Evolutionary conservation across 1,284 basidiomycete genomes (phyloP), one percentile per base, ranked within the genome.

Genomic region (Microbotryum lychnidis-dioicae): DNA sequence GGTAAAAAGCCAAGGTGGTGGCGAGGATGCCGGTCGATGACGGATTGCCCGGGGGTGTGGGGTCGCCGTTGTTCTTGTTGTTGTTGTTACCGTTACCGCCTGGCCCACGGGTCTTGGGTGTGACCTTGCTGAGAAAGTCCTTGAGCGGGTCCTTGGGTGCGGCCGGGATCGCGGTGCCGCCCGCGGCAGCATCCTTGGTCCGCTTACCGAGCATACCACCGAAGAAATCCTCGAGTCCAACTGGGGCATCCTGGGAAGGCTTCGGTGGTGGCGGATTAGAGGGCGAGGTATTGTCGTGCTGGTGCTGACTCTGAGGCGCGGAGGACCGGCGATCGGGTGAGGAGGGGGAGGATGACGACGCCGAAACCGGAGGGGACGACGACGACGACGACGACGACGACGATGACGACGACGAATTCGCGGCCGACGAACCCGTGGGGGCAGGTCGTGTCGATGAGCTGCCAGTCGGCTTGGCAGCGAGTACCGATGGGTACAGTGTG

Each of bases 211-310:
- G 54, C 18, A 63, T 45, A 23, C 69, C 69, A 29, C 62, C 62
- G 48, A 71, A 71, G 63, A 71, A 70, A 60, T 67, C 67, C 21
- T 69, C 69, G 37, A 71, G 57, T n/a, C 61, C 69, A 48, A 50
- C 45, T 5, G 64, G 48, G 8, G 25, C 27, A 25, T 23, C 25
- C 27, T 53, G 51, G 10, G 57, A 14, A 60, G 52, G 25, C 57
- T 46, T n/a, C 57, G 54, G 31, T 57, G 49, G 25, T 42, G 23
- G 55, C 25, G 54, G 50, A 21, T 62, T 54, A 47, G 52, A 5
- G 7, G 25, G 20, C 16, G 37, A 42, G 37, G 37, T 16, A 14
- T 16, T 42, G 14, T 42, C 14, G 2, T 42, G 37, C 37, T 42
- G 37, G 37, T 16, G 31, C 10, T 31, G 37, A 18, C 60, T 57